Percentiles rank a stretch among this genome's conserved stretches.
These are phyloP conservation scores for Fusarium guadeloupense DNA, from an alignment of 2,329 filamentous ascomycete genomes.

Conservation along the genomic window DNA sequence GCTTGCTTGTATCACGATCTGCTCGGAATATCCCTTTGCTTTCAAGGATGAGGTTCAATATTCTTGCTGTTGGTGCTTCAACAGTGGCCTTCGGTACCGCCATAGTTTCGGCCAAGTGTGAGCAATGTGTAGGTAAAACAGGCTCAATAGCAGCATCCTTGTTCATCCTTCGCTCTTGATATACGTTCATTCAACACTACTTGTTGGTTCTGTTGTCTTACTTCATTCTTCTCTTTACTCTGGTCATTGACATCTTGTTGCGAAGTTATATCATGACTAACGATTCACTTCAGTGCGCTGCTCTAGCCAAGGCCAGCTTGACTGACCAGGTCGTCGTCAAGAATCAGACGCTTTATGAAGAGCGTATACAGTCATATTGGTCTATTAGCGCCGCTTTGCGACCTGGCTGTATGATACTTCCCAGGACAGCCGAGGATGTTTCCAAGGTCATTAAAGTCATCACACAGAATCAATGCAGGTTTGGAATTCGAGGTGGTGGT, in stretches of 20 bases:
- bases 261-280: constrained; percentile 11
- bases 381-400: constrained; percentile 48
- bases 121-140: constrained; percentile 27
- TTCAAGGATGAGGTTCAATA: constrained; percentile 25
- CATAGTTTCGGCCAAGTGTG: background rate
- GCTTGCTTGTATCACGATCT: background rate
- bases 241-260: background rate
- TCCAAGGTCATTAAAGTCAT: constrained; percentile 49
- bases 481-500: constrained; percentile 53
- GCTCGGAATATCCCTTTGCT: background rate
- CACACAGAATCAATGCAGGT: constrained; percentile 44
- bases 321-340: constrained; percentile 45
- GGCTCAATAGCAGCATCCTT: background rate
- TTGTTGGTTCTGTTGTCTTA: background rate
- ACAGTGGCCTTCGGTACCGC: constrained; percentile 6
- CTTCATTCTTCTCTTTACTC: background rate
- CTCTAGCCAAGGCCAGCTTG: constrained; percentile 39
- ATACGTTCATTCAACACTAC: background rate
- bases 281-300: constrained; percentile 39
- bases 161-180: background rate
- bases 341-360: constrained; percentile 40
- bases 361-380: constrained; percentile 50
- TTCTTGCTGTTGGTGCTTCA: constrained; percentile 15
- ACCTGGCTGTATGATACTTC: constrained; percentile 51
- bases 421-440: constrained; percentile 48